phyloP scores from a whole-genome alignment of 2,329 filamentous ascomycete species.

The Calonectria hawksworthii region DNA sequence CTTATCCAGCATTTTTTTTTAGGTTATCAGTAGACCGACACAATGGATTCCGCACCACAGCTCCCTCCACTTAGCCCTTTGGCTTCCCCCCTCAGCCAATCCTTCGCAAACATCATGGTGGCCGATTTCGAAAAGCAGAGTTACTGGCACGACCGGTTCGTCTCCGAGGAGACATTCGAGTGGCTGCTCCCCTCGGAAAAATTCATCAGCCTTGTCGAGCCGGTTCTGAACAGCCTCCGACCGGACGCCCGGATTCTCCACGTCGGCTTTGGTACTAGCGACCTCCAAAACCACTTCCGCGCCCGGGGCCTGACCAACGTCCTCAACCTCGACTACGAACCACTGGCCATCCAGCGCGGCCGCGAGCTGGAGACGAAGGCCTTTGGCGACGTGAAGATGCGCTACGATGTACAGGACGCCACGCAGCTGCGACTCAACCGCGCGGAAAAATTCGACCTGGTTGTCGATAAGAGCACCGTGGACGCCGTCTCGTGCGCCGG shows the following conservation, averaged over 20 bases:
- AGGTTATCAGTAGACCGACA: background rate
- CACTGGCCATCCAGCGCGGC: constrained; percentile 60
- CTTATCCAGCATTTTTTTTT: background rate
- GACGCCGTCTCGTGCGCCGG: constrained; percentile 64
- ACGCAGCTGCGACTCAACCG: constrained; percentile 51
- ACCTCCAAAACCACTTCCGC: constrained; percentile 63
- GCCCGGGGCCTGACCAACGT: constrained; percentile 56
- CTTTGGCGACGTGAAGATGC: constrained; percentile 61
- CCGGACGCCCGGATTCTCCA: constrained; percentile 56
- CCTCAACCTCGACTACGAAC: constrained; percentile 66
- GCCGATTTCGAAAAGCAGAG: constrained; percentile 63
- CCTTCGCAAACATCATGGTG: constrained; percentile 39
- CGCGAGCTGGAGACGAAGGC: constrained; percentile 53
- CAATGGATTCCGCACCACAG: constrained; percentile 26
- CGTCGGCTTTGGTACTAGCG: constrained; percentile 64
- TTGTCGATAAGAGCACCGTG: constrained; percentile 64
- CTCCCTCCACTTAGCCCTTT: constrained; percentile 37
- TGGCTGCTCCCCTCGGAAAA: constrained; percentile 60
- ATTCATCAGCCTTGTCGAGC: constrained; percentile 57
- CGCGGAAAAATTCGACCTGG: constrained; percentile 53
- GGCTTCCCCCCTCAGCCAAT: constrained; percentile 29
- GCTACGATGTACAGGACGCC: constrained; percentile 61
- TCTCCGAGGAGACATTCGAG: constrained; percentile 60
- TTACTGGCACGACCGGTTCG: constrained; percentile 65
- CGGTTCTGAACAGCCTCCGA: constrained; percentile 50